Evolutionary conservation across 2,329 filamentous ascomycete species (phyloP).

Genomic region (Apiospora malaysiana): DNA sequence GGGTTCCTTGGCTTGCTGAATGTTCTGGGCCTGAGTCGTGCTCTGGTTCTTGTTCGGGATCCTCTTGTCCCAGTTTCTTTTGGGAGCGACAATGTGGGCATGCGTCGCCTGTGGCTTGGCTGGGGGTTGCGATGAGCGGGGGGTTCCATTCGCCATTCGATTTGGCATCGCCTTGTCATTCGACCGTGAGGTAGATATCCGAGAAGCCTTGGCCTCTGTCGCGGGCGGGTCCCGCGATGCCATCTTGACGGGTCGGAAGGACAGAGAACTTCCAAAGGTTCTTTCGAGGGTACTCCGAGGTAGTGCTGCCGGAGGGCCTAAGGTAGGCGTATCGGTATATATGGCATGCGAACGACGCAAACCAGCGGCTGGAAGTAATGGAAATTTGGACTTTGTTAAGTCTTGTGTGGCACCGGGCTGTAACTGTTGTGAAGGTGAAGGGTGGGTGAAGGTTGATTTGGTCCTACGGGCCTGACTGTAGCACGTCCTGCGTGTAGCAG

Average conservation of each 20-base stretch:
- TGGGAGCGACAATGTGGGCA: not conserved
- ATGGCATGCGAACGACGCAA: not conserved
- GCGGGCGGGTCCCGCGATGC: not conserved
- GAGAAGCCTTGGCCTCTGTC: not conserved
- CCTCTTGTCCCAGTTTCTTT: not conserved
- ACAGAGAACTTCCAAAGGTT: not conserved
- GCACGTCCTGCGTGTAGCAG: not conserved
- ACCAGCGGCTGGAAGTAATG: not conserved
- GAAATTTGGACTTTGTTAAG: not conserved
- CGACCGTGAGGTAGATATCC: not conserved
- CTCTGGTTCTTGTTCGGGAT: not conserved
- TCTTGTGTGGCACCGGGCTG: not conserved
- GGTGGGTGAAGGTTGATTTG: not conserved
- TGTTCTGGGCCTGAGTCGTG: not conserved
- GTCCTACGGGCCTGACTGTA: not conserved
- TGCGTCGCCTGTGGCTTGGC: not conserved
- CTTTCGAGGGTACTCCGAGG: not conserved
- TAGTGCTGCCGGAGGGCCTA: not conserved
- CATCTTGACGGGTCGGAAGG: not conserved
- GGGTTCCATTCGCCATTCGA: not conserved
- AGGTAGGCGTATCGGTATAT: not conserved
- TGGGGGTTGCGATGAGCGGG: not conserved
- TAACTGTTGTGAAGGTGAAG: not conserved
- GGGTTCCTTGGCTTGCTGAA: not conserved
- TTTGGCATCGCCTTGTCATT: not conserved